phyloP scores from a whole-genome alignment of 1,284 basidiomycete species.

The Butyriboletus appendiculatus region DNA sequence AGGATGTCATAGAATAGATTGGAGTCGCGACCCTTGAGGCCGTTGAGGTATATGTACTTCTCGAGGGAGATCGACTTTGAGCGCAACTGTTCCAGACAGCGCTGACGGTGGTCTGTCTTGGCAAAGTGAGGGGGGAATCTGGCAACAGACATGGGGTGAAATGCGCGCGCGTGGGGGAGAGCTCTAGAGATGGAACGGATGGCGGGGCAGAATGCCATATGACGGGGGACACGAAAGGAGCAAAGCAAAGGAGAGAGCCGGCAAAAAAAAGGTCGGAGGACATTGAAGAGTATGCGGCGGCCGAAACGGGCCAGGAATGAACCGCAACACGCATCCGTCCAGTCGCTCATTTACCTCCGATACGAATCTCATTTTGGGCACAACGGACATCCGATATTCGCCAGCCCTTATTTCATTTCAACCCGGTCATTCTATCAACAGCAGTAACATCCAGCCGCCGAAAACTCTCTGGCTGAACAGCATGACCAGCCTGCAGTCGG shows the following conservation, averaged over 20 bases:
- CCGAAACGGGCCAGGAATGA: not conserved
- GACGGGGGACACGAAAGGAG: not conserved
- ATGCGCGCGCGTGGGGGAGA: not conserved
- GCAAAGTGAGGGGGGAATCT: constrained; percentile 54
- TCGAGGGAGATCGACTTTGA: constrained; percentile 59
- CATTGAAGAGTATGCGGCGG: not conserved
- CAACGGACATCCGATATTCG: not conserved
- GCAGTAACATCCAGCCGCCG: not conserved
- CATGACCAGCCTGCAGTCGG: not conserved
- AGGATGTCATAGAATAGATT: constrained; percentile 65
- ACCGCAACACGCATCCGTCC: not conserved
- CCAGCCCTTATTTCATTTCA: not conserved
- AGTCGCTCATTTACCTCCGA: not conserved
- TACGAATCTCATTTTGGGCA: not conserved
- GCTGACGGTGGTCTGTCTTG: constrained; percentile 54
- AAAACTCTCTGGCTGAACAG: not conserved
- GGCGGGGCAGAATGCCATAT: constrained; percentile 15
- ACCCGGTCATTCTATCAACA: not conserved
- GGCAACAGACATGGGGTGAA: constrained; percentile 27
- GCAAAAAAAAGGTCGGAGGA: not conserved
- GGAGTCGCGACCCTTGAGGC: constrained; percentile 63
- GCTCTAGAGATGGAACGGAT: constrained; percentile 4
- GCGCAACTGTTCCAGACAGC: constrained; percentile 61
- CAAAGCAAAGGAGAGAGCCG: not conserved
- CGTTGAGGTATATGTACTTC: constrained; percentile 71